Percentiles rank a stretch among this genome's conserved stretches.
phyloP scores from a whole-genome alignment of 2,329 filamentous ascomycete species.

The Cyanodermella asteris region DNA sequence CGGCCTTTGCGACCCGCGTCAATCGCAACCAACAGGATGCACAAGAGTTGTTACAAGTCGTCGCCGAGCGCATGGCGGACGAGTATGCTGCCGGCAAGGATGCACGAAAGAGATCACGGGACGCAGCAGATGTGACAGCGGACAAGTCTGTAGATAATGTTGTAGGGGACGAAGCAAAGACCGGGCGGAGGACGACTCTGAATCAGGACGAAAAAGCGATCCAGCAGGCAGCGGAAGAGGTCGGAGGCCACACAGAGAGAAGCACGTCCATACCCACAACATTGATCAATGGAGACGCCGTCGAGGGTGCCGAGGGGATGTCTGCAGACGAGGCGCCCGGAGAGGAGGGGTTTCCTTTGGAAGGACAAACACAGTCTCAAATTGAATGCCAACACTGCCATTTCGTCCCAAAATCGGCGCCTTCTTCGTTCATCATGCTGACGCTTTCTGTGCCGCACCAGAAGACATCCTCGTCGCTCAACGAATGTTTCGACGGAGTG shows the following conservation, averaged over 20 bases:
- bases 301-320: background rate
- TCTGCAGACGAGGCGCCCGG: too few species aligned
- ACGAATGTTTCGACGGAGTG: conserved; percentile 76
- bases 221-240: background rate
- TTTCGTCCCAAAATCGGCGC: conserved; percentile 67
- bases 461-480: conserved; percentile 56
- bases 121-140: conserved; percentile 6
- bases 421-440: conserved; percentile 74
- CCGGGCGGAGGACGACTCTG: background rate
- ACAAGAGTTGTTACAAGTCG: conserved; percentile 87
- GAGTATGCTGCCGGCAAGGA: conserved; percentile 74
- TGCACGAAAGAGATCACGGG: conserved; percentile 31
- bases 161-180: background rate
- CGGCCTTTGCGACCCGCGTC: conserved; percentile 72
- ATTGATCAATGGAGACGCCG: conserved; percentile 8
- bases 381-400: conserved; percentile 79
- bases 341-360: conserved; percentile 73
- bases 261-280: background rate
- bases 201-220: background rate
- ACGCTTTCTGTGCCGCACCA: conserved; percentile 86
- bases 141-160: conserved; percentile 7
- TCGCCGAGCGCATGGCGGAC: conserved; percentile 77
- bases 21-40: conserved; percentile 92
- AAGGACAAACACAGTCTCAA: conserved; percentile 82
- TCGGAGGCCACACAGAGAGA: background rate